Base-by-base conservation (phyloP, 2,329 filamentous ascomycete genomes). In the Beauveria sp. region DNA sequence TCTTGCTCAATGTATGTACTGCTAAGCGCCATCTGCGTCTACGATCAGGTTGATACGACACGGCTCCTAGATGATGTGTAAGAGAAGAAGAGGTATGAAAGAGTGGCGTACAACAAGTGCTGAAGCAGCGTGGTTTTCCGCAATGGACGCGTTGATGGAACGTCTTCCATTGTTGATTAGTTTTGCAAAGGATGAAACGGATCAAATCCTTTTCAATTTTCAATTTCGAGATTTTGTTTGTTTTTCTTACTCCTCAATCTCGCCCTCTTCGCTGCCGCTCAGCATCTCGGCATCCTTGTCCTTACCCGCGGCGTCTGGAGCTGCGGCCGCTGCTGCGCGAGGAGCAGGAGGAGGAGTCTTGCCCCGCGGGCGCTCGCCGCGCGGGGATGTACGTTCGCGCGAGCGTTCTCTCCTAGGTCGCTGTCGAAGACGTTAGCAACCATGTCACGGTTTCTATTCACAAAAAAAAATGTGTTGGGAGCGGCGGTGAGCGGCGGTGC, bases 261-360 rank as follows among this genome's bases (percentile, higher is more conserved):
- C 94, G 57, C 94, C 94, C 75, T 99, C 94, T 76, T 99, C 94
- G 70, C 92, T 97, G 58, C 94, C 94, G 62, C 80, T 83, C 53
- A 80, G 78, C 56, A 85, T 79, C 65, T 89, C 86, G 68, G 58
- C 30, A 16, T 77, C 77, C 43, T 68, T 69, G 44, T 70, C 69
- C 58, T 71, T 63, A 43, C 66, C 64, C 47, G 69, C 62, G 28
- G 72, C 66, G 26, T 62, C 59, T n/a, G 62, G 52, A 24, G 63
- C 46, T 14, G 62, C 56, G 26, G 65, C 63, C 65, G 55, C 22
- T 18, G 51, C 5, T 37, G 34, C 34, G 34, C 34, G 34, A n/a
- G 30, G 43, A 14, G 55, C 55, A 6, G 64, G 66, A 28, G 78
- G 78, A 47, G 83, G 82, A 55, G 82, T 83, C 73, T 80, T 86